Percentiles rank a stretch among this genome's conserved stretches.
Conservation (phyloP, 139 green algal genomes). For the Choricystis sp. region DNA sequence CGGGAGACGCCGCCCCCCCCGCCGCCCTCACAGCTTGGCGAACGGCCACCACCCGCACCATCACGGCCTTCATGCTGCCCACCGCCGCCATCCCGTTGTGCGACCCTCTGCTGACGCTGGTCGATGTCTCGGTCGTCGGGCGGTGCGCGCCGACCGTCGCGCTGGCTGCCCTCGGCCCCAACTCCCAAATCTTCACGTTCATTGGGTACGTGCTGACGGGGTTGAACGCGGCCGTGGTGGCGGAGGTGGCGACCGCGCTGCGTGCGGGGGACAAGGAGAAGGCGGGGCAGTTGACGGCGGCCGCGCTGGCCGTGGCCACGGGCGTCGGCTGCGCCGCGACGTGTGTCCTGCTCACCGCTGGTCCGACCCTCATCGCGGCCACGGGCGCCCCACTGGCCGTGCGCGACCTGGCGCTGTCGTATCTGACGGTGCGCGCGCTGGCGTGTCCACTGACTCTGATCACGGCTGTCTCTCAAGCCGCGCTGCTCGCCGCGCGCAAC, state of each 20-base stretch:
- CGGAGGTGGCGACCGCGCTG: background rate
- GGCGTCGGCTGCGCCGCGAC: background rate
- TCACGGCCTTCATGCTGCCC: background rate
- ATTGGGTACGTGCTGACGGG: background rate
- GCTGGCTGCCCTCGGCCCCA: background rate
- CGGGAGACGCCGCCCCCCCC: too few species aligned
- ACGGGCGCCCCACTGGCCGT: background rate
- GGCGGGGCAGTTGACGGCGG: background rate
- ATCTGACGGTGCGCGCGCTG: background rate
- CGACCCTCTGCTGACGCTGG: background rate
- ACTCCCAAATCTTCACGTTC: background rate
- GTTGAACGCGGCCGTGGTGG: background rate
- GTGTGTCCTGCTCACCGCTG: background rate
- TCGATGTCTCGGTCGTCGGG: background rate
- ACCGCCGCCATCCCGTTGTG: background rate
- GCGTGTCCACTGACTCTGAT: background rate
- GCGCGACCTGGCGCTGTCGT: background rate
- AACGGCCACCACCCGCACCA: background rate
- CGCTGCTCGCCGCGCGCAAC: background rate
- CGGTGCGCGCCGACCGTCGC: background rate
- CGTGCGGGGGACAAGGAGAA: background rate
- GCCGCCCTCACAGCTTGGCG: background rate
- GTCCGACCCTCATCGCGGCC: background rate
- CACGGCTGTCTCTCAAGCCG: background rate
- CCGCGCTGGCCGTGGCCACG: background rate